These are phyloP conservation scores for Candida xyloterini DNA, from an alignment of 805 yeast genomes.

Conservation along the genomic window DNA sequence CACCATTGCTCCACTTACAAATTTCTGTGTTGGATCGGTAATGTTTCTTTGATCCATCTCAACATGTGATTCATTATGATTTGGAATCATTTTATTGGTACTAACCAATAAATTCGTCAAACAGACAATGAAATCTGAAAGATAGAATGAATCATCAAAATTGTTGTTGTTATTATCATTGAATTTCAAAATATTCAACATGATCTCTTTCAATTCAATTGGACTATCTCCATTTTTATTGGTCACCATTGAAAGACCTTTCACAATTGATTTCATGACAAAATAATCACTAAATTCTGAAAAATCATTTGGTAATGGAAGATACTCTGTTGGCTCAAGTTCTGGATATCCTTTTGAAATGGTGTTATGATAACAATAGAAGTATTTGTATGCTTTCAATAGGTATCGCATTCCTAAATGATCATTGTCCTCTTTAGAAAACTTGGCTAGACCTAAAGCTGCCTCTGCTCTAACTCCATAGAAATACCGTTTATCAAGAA, in stretches of 20 bases:
- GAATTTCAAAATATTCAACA: constrained; percentile 70
- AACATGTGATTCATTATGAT: constrained; percentile 22
- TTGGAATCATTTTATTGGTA: constrained; percentile 23
- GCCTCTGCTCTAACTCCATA: constrained; percentile 90
- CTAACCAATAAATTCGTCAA: constrained; percentile 38
- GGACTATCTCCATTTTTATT: constrained; percentile 61
- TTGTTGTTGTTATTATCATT: constrained; percentile 82
- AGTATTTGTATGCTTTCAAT: constrained; percentile 59
- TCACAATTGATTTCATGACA: constrained; percentile 66
- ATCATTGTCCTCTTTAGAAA: constrained; percentile 57
- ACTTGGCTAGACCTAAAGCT: constrained; percentile 69
- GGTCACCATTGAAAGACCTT: constrained; percentile 55
- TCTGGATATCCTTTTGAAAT: constrained; percentile 23
- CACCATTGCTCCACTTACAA: constrained; percentile 46
- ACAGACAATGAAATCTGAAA: constrained; percentile 54
- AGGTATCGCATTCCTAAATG: constrained; percentile 74
- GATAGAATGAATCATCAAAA: constrained; percentile 69
- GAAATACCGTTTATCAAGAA: constrained; percentile 80
- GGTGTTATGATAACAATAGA: constrained; percentile 68
- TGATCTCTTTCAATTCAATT: constrained; percentile 53
- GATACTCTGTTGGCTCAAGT: constrained; percentile 40
- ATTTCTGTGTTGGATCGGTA: constrained; percentile 33
- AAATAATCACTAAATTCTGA: constrained; percentile 65
- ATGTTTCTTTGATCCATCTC: constrained; percentile 12
- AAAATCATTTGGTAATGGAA: constrained; percentile 80